Conservation (phyloP, 192 early-diverging fungal genomes). For the Coemansia asiatica region DNA sequence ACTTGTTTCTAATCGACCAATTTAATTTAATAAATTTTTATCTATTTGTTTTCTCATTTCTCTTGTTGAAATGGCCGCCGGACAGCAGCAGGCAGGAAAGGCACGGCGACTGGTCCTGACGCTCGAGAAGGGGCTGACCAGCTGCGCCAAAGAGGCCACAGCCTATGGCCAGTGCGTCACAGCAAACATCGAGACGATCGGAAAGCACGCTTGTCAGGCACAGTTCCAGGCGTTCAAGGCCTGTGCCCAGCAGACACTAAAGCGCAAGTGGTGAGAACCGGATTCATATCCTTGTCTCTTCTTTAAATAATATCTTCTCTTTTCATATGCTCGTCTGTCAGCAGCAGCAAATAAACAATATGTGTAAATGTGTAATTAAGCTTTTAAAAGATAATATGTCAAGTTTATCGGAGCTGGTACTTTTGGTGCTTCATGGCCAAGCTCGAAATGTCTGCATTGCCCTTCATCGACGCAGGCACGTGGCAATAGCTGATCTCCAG, state of each 20-base stretch:
- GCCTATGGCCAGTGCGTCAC: slow-evolving; percentile 60
- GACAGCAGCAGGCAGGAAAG: slow-evolving; percentile 28
- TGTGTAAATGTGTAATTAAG: no score
- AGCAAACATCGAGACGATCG: slow-evolving; percentile 53
- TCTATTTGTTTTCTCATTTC: not conserved
- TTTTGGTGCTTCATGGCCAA: slow-evolving; percentile 18
- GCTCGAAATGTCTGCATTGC: not conserved
- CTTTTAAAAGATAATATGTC: no score
- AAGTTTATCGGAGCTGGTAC: slow-evolving; percentile 46
- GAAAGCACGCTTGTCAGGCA: slow-evolving; percentile 59
- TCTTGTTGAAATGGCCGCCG: slow-evolving; percentile 26
- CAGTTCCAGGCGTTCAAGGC: slow-evolving; percentile 62
- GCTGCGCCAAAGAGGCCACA: slow-evolving; percentile 46
- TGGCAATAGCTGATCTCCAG: slow-evolving; percentile 59
- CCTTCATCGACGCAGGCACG: slow-evolving; percentile 7
- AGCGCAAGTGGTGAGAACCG: slow-evolving; percentile 50
- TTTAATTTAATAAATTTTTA: not conserved
- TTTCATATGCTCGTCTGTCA: no score
- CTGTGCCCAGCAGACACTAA: slow-evolving; percentile 59
- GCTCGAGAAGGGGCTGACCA: slow-evolving; percentile 46
- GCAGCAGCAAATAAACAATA: no score
- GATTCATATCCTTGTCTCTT: no score
- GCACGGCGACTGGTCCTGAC: slow-evolving; percentile 47
- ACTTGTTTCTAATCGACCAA: not conserved
- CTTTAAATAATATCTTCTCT: no score